These are phyloP conservation scores for Xanthoconium stramineum DNA, from an alignment of 768 basidiomycete genomes.

Conservation along the genomic window DNA sequence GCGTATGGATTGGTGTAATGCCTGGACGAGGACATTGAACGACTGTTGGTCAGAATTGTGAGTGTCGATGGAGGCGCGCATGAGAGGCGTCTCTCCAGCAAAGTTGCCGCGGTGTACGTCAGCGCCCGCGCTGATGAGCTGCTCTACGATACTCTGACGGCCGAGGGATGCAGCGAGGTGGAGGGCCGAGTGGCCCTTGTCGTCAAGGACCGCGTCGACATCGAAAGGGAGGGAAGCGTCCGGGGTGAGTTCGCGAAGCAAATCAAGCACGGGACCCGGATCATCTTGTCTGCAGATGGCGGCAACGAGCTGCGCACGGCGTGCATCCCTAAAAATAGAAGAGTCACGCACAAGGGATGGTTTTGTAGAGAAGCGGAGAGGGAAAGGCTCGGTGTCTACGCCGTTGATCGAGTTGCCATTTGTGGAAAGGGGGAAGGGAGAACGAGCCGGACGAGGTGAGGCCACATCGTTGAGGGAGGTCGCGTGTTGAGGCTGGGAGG, in stretches of 20 bases:
- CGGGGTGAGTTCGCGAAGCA: constrained; percentile 61
- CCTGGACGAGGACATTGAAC: constrained; percentile 62
- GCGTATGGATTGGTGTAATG: constrained; percentile 71
- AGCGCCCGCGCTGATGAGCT: constrained; percentile 73
- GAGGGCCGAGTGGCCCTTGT: constrained; percentile 90
- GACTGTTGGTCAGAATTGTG: constrained; percentile 78
- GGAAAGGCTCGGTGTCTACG: constrained; percentile 43
- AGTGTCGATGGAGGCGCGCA: constrained; percentile 87
- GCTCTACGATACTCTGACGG: constrained; percentile 60
- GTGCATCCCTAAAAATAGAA: constrained; percentile 45
- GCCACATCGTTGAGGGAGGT: constrained; percentile 33
- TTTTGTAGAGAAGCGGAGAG: constrained; percentile 66
- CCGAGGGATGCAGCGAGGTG: constrained; percentile 91
- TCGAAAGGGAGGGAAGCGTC: constrained; percentile 43
- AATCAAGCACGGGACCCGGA: constrained; percentile 54
- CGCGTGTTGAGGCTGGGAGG: constrained; percentile 24
- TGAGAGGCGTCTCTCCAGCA: constrained; percentile 91
- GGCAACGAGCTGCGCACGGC: constrained; percentile 61
- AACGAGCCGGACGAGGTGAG: constrained; percentile 40
- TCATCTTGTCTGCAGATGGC: constrained; percentile 72
- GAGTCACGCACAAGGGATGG: constrained; percentile 56
- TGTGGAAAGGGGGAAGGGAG: constrained; percentile 42
- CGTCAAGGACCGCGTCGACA: constrained; percentile 85
- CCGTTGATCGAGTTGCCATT: constrained; percentile 45
- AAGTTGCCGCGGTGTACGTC: constrained; percentile 91